Evolutionary conservation across 2,329 filamentous ascomycete genomes (phyloP).

Genomic region (Herpotrichia juniperi): DNA sequence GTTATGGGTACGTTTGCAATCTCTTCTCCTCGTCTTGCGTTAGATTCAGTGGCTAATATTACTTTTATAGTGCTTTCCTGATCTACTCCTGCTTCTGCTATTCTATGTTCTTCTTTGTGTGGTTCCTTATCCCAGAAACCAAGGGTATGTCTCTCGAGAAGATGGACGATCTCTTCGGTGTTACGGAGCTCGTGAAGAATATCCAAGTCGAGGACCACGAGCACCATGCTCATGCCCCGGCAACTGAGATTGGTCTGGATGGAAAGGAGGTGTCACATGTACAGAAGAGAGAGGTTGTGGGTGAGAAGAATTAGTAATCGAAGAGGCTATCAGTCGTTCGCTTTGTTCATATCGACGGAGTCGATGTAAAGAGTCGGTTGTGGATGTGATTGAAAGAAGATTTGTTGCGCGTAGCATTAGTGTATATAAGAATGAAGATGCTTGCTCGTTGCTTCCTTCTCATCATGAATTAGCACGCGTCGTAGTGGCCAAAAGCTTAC

Average conservation of each 20-base stretch:
- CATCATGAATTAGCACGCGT: too few relatives aligned
- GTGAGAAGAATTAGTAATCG: too few relatives aligned
- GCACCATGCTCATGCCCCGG: constrained; percentile 14
- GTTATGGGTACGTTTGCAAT: constrained; percentile 52
- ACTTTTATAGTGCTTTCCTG: constrained; percentile 65
- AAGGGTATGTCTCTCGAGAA: constrained; percentile 69
- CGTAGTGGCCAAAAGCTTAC: too few relatives aligned
- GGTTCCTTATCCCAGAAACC: constrained; percentile 74
- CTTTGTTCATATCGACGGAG: too few relatives aligned
- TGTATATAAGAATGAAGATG: too few relatives aligned
- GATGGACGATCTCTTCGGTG: constrained; percentile 71
- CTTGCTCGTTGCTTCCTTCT: too few relatives aligned
- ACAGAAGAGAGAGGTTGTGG: constrained; percentile 32
- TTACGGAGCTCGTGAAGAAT: constrained; percentile 55
- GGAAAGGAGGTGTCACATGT: constrained; percentile 33
- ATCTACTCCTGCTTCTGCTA: constrained; percentile 72
- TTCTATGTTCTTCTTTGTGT: constrained; percentile 69
- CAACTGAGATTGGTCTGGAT: constrained; percentile 35
- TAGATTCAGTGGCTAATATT: constrained; percentile 31
- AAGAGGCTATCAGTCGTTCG: too few relatives aligned
- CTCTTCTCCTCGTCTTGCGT: background rate
- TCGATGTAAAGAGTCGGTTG: too few relatives aligned
- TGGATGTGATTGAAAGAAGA: too few relatives aligned
- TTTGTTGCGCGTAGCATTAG: too few relatives aligned
- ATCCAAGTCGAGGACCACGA: constrained; percentile 41